These are phyloP conservation scores for Chalaropsis thielavioides DNA, from an alignment of 2,329 filamentous ascomycete species.

Conservation along the genomic window DNA sequence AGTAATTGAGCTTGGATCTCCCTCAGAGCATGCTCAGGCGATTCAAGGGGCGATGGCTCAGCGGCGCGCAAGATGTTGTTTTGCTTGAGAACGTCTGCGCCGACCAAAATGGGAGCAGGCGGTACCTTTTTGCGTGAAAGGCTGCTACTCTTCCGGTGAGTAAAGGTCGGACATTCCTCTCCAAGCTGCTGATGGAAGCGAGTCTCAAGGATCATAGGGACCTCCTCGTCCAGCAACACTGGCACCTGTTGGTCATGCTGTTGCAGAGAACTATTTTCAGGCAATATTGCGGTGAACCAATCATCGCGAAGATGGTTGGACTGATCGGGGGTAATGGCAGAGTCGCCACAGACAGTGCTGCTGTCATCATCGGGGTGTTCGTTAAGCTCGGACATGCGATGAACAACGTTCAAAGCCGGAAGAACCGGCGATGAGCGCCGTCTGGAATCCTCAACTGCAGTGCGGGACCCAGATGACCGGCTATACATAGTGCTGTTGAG, in stretches of 20 bases:
- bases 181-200: slow-evolving; percentile 44
- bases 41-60: slow-evolving; percentile 39
- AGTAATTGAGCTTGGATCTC: slow-evolving; percentile 39
- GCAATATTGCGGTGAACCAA: slow-evolving; percentile 6
- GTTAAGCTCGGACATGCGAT: slow-evolving; percentile 26
- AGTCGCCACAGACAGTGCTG: slow-evolving; percentile 34
- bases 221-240: slow-evolving; percentile 31
- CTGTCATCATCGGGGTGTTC: slow-evolving; percentile 29
- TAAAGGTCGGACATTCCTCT: slow-evolving; percentile 45
- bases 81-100: slow-evolving; percentile 27
- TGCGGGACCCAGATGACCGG: slow-evolving; percentile 19
- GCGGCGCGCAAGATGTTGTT: slow-evolving; percentile 33
- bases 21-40: slow-evolving; percentile 34
- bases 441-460: slow-evolving; percentile 24
- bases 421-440: slow-evolving; percentile 39
- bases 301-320: slow-evolving; percentile 32
- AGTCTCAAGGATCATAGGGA: slow-evolving; percentile 8
- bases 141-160: slow-evolving; percentile 33
- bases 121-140: slow-evolving; percentile 39
- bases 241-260: slow-evolving; percentile 2
- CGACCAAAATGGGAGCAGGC: slow-evolving; percentile 41
- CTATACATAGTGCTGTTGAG: not conserved
- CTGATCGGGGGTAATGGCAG: slow-evolving; percentile 35
- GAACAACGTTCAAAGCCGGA: slow-evolving; percentile 26
- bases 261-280: not conserved